Evolutionary conservation across 2,329 filamentous ascomycete genomes (phyloP).

Genomic region (Bisporella sp.): DNA sequence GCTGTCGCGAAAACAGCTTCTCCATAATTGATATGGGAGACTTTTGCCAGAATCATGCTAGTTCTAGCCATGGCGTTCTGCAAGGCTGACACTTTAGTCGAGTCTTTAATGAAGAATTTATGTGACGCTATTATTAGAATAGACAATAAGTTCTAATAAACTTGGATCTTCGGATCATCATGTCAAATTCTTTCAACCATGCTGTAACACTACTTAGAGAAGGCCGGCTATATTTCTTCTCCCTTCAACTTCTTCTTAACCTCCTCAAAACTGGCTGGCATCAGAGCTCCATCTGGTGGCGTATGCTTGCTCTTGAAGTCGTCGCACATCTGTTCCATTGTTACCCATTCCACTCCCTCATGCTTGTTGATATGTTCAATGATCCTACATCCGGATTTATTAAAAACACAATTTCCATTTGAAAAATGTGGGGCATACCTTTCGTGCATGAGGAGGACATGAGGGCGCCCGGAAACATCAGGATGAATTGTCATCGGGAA

Average conservation of each 20-base stretch:
- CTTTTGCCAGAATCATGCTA: no score
- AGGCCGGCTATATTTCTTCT: no score
- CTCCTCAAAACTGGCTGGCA: slow-evolving; percentile 49
- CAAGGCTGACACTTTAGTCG: no score
- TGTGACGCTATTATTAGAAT: no score
- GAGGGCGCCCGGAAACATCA: slow-evolving; percentile 64
- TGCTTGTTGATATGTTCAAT: slow-evolving; percentile 63
- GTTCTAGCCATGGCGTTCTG: no score
- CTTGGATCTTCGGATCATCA: no score
- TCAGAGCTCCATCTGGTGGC: slow-evolving; percentile 48
- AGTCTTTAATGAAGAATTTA: no score
- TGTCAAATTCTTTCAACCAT: no score
- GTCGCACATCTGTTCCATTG: slow-evolving; percentile 65
- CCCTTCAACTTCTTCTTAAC: slow-evolving; percentile 31
- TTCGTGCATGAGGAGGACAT: slow-evolving; percentile 69
- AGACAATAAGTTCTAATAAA: no score
- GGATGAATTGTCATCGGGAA: slow-evolving; percentile 75
- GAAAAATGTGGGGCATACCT: slow-evolving; percentile 33
- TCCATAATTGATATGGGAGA: no score
- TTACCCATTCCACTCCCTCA: slow-evolving; percentile 57
- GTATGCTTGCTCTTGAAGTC: slow-evolving; percentile 63
- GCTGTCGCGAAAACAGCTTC: no score
- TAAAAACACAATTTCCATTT: slow-evolving; percentile 48
- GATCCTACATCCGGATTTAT: slow-evolving; percentile 64
- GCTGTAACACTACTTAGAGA: no score